Evolutionary conservation across 352 stramenopile species (phyloP).

Genomic region (Phytophthora ohioensis): DNA sequence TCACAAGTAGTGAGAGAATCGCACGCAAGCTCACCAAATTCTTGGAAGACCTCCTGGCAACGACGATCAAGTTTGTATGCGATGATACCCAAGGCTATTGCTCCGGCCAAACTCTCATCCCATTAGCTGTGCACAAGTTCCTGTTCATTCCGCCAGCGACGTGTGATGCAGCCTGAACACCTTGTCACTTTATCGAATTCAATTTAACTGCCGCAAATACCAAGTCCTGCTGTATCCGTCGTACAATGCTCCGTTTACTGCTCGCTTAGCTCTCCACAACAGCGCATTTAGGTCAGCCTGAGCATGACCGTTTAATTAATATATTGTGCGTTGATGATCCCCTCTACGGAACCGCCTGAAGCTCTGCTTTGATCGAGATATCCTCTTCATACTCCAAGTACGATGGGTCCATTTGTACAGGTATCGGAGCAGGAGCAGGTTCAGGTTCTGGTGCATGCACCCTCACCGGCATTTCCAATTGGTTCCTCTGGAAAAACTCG

Average conservation of each 20-base stretch:
- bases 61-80: slow-evolving; percentile 7
- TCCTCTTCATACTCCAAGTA: slow-evolving; percentile 56
- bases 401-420: slow-evolving; percentile 25
- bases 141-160: slow-evolving; percentile 11
- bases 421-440: not conserved
- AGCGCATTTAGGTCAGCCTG: not conserved
- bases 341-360: slow-evolving; percentile 14
- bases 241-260: too few species aligned
- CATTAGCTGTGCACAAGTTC: slow-evolving; percentile 30
- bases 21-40: slow-evolving; percentile 29
- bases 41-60: slow-evolving; percentile 22
- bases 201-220: too few species aligned
- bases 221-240: too few species aligned
- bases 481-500: slow-evolving; percentile 70
- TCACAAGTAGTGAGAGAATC: slow-evolving; percentile 22
- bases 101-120: slow-evolving; percentile 14
- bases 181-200: not conserved
- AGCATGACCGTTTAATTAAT: slow-evolving; percentile 9
- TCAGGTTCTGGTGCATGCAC: slow-evolving; percentile 17
- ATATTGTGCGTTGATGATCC: not conserved
- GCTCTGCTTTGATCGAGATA: slow-evolving; percentile 13
- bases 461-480: slow-evolving; percentile 41
- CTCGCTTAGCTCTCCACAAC: too few species aligned
- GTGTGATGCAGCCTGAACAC: slow-evolving; percentile 8
- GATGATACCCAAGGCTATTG: slow-evolving; percentile 17